Base-by-base conservation (phyloP, 305 asterid species). In the Caryopteris hybrid region DNA sequence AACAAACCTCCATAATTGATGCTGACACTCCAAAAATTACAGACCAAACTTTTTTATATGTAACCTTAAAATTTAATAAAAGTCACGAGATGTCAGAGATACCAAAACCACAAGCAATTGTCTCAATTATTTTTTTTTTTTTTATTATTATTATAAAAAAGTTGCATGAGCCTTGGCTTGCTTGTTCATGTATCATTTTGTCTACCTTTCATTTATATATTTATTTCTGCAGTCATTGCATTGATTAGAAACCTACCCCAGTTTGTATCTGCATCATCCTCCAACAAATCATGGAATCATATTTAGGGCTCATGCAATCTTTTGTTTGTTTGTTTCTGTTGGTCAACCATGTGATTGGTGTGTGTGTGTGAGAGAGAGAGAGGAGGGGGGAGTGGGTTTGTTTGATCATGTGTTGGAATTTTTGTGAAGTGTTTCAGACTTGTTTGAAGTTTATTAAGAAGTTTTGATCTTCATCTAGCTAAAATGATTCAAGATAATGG, bases 91-190 rank as follows among this genome's bases (percentile, higher is more conserved):
- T 73, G 85, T 83, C 75, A 85, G 78, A 78, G 78, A 52, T 67
- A 84, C 87, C 90, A 61, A 80, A 90, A 80, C 94, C 88, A 86
- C 85, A 83, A 81, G 76, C 72, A 70, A 81, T 71, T 81, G 78
- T 76, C 78, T 55, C 69, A 66, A 66, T 41, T 55, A 47, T 38
- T 53, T n/a, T 38, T 39, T 25, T 27, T 27, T 27, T 29, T 27
- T 4, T 53, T 10, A 10, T 22, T 13, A 27, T 27, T 54, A 54
- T 54, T 27, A 33, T 5, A 14, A 14, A 0, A 42, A 31, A 48
- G 67, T 50, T 68, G 62, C 53, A 55, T 61, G 45, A 39, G 61
- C 66, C 64, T 61, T 74, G 79, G 79, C 81, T 71, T 55, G 16
- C 45, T 76, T 62, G 68, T 54, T 59, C 71, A 79, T 53, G 54